Conservation (phyloP, 768 basidiomycete genomes). For the Mycena indigotica region DNA sequence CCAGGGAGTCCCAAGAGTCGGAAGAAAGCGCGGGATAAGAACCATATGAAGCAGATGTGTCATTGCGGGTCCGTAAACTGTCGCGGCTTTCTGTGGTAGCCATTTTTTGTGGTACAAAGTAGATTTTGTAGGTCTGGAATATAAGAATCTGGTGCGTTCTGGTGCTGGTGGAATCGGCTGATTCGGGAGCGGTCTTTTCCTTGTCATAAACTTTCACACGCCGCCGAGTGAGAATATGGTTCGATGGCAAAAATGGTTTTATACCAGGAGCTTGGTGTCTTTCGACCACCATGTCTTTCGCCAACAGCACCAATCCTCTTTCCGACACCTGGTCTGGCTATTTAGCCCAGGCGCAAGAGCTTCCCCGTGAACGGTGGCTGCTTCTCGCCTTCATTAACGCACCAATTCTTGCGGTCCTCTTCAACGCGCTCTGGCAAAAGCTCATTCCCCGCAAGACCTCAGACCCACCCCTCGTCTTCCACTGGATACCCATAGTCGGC, state of each 20-base stretch:
- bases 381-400: slow-evolving; percentile 61
- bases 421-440: slow-evolving; percentile 84
- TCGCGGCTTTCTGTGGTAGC: neutral
- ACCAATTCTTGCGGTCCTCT: slow-evolving; percentile 64
- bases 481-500: slow-evolving; percentile 88
- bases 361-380: slow-evolving; percentile 40
- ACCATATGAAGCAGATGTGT: neutral
- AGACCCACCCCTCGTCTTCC: slow-evolving; percentile 89
- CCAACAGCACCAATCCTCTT: slow-evolving; percentile 43
- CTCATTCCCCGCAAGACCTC: slow-evolving; percentile 67
- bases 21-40: neutral
- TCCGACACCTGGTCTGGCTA: slow-evolving; percentile 49
- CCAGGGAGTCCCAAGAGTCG: neutral
- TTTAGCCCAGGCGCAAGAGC: slow-evolving; percentile 42
- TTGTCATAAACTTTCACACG: neutral
- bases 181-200: too few relatives aligned
- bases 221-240: neutral
- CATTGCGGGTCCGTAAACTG: neutral
- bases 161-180: too few relatives aligned
- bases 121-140: too few relatives aligned
- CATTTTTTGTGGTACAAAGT: too few relatives aligned
- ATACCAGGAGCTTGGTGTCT: neutral
- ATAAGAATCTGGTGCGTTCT: neutral
- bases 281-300: slow-evolving; percentile 38
- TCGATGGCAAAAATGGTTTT: neutral